Conservation (phyloP, 306 rosid species). For the Senna tora region DNA sequence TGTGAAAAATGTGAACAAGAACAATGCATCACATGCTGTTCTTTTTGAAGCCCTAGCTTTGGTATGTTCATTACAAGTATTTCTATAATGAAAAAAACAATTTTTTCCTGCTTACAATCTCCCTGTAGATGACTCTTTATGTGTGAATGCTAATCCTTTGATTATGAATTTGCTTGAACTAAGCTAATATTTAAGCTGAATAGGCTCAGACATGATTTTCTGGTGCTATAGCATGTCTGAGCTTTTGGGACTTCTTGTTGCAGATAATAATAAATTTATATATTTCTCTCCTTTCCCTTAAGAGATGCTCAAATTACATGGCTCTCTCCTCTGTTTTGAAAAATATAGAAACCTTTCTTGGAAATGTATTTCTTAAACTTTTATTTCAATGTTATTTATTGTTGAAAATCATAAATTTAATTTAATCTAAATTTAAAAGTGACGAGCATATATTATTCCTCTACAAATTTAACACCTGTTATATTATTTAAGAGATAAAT, state of each 20-base stretch:
- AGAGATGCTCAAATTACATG: no score
- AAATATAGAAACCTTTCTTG: no score
- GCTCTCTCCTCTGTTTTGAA: no score
- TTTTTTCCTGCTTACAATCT: neutral
- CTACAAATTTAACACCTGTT: no score
- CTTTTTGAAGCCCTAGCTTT: conserved; percentile 87
- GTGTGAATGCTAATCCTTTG: neutral
- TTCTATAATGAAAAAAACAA: no score
- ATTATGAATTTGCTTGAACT: conserved; percentile 18
- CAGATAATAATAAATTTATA: neutral
- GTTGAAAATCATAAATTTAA: no score
- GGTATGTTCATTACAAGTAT: conserved; percentile 45
- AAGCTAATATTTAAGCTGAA: neutral
- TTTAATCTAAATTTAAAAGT: no score
- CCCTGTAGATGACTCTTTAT: neutral
- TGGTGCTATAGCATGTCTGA: neutral
- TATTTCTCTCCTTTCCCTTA: no score
- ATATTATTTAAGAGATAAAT: no score
- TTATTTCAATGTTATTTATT: no score
- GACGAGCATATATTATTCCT: no score
- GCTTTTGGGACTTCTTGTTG: neutral
- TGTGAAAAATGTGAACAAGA: conserved; percentile 81
- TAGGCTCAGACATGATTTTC: neutral
- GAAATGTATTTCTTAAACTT: no score
- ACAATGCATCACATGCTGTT: conserved; percentile 86